Evolutionary conservation across 164 flowering plant genomes (phyloP), one percentile per base, ranked within the genome.

Genomic region (Paratinospora sagittata): DNA sequence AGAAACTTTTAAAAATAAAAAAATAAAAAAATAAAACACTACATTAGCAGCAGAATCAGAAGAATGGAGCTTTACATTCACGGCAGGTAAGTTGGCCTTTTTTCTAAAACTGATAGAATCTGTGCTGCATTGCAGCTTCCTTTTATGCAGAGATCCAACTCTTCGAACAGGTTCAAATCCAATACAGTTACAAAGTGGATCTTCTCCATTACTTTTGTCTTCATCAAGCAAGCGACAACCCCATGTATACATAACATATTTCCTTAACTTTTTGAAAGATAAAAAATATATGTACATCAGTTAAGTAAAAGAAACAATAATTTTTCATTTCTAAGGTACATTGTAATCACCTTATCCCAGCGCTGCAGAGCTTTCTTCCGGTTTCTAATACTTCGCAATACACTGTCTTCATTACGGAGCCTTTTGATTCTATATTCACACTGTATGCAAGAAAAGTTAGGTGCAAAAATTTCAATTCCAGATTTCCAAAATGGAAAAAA

Each of bases 231-330:
- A 69, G 45, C 71, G 71, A 82, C 81, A 74, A 27, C 84, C 88
- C 88, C 89, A 96, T 47, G 93, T 96, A 82, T 83, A 93, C 82
- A 73, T 81, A 12, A 93, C 99, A 82, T 91, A 96, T 79, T 85
- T 96, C 78, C 99, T 83, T 87, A 96, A 77, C 98, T 95, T 70
- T 75, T 60, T 27, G 70, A 74, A 67, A 64, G 39, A 71, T 24
- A 55, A n/a, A 55, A 49, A 39, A 65, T 5, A 69, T 57, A 69
- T 11, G 67, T 57, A 17, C 67, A 67, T 73, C 66, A 81, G 70
- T 75, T 70, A n/a, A 62, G 55, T 55, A 27, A 27, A 69, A 24
- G 39, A 65, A 30, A 67, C 16, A 26, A 3, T 39, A 68, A 9
- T 61, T 7, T n/a, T 55, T 55, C 61, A 55, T 6, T 55, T 55